Percentiles rank a stretch among this genome's conserved stretches.
These are phyloP conservation scores for Alliaria petiolata DNA, from an alignment of 345 rosid species.

Conservation along the genomic window DNA sequence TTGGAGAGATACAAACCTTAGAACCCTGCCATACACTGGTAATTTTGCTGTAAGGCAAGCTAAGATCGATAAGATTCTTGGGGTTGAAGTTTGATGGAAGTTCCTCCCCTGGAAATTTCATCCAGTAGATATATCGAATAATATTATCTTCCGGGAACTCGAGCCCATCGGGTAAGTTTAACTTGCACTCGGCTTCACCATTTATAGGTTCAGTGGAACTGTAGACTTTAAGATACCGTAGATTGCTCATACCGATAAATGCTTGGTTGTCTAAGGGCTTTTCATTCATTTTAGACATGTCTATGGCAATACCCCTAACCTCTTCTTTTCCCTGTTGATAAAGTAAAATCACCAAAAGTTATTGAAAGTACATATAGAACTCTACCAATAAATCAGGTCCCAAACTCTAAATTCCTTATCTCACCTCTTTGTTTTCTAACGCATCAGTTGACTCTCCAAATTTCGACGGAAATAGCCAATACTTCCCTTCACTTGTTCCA, in stretches of 20 bases:
- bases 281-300: constrained; percentile 5
- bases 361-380: neutral
- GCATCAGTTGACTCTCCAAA: neutral
- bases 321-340: constrained; percentile 13
- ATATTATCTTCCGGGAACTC: neutral
- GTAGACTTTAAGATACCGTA: constrained; percentile 27
- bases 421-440: neutral
- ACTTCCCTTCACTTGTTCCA: neutral
- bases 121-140: constrained; percentile 23
- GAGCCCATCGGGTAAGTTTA: neutral
- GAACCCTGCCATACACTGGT: constrained; percentile 1
- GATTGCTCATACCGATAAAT: constrained; percentile 22
- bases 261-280: neutral
- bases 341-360: neutral
- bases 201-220: neutral
- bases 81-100: constrained; percentile 28
- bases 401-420: neutral
- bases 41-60: constrained; percentile 14
- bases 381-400: neutral
- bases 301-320: constrained; percentile 21
- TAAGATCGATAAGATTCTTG: constrained; percentile 19
- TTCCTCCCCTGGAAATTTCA: neutral
- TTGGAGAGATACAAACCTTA: constrained; percentile 1
- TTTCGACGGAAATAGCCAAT: constrained; percentile 1
- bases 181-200: neutral